Evolutionary conservation across 2,329 filamentous ascomycete genomes (phyloP), one percentile per base, ranked within the genome.

Genomic region (Chaetothyriales sp.): DNA sequence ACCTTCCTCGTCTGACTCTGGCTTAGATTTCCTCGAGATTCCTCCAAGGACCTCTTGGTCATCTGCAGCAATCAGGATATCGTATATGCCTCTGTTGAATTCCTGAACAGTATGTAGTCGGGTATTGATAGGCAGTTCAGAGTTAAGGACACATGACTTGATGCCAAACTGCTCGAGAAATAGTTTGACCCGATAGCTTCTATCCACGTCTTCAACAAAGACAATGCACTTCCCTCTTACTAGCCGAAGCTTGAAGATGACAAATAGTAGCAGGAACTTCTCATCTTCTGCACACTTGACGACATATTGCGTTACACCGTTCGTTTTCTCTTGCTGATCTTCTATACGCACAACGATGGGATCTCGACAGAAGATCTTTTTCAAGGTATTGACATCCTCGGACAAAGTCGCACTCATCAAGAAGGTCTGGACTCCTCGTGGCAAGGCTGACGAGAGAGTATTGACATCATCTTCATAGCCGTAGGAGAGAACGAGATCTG

Each of bases 101-200:
- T 96, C 88, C 61, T 96, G 85, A 2, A 98, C 90, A 1, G 95
- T 88, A 64, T 98, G 90, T 42, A 95, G 80, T 53, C 92, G 77
- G 1, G 86, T 92, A 62, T 95, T 95, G 57, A 96, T 82, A 0
- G 92, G 92, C 36, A 98, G 70, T 64, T 98, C 90, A 1, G 87
- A 92, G 69, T 98, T 98, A 43, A 98, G 71, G 25, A 95, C 86
- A 67, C 86, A 94, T 61, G 86, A 90, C 64, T 87, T 84, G 63
- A 95, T 90, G 46, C 88, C 89, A 63, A 98, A 98, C 64, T 98
- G 92, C 67, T 98, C 92, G 49, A 98, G 78, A 64, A 92, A 98
- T 6, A 98, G 76, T 68, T 95, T 95, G 20, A 98, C 71, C 36
- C 92, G 79, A 68, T 98, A 98, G 61, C 85, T 94, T 57, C 83